A percentile compares a stretch with the other conserved stretches of the same genome.
Conservation (phyloP, 2,329 filamentous ascomycete species). For the Fusarium aywerte region DNA sequence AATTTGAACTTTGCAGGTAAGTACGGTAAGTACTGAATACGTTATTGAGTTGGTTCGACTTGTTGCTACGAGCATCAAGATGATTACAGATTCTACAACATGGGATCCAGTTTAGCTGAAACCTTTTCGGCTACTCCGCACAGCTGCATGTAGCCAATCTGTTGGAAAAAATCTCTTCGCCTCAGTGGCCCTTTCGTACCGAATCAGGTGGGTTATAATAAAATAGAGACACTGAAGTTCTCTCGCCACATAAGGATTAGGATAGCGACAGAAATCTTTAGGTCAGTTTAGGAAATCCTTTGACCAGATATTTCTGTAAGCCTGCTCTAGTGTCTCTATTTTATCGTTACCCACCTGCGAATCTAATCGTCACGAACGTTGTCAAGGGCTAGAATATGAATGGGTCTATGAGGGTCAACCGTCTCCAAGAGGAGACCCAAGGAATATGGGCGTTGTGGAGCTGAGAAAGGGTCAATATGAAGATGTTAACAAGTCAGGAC, state of each 20-base stretch:
- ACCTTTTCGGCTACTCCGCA: background rate
- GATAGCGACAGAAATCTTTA: too few relatives aligned
- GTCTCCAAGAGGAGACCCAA: conserved; percentile 13
- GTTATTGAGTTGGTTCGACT: background rate
- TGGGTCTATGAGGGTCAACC: conserved; percentile 44
- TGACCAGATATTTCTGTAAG: too few relatives aligned
- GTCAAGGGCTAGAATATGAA: conserved; percentile 3
- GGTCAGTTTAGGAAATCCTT: too few relatives aligned
- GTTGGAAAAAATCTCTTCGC: background rate
- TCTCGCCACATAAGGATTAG: too few relatives aligned
- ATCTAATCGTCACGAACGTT: background rate
- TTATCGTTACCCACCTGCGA: too few relatives aligned
- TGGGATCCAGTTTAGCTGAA: background rate
- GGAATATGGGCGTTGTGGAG: background rate
- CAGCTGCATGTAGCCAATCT: conserved; percentile 2
- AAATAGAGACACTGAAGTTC: too few relatives aligned
- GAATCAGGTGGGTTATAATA: too few relatives aligned
- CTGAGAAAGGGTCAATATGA: background rate
- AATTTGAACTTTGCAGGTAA: background rate
- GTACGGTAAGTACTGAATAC: background rate
- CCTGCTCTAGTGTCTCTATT: too few relatives aligned
- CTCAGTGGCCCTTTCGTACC: background rate
- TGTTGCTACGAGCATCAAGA: background rate
- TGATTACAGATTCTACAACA: background rate
- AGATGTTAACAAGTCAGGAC: background rate